Conservation (phyloP, 2,329 filamentous ascomycete species). For the Aspergillus sp. region DNA sequence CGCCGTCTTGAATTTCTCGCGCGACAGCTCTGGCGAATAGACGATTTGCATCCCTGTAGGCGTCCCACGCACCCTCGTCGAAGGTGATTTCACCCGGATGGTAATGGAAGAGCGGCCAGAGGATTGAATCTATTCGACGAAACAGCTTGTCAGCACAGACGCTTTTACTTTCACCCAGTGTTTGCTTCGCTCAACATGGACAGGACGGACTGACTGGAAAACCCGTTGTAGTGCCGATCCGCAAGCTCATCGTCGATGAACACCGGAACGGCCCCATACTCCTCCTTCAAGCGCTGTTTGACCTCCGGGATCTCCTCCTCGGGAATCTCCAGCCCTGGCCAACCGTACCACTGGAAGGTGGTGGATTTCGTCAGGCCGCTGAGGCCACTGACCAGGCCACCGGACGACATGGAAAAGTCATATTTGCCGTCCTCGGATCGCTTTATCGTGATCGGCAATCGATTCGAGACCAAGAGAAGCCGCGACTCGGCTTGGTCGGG, state of each 20-base stretch:
- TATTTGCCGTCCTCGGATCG: conserved; percentile 84
- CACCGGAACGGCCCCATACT: conserved; percentile 82
- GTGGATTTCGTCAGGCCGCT: conserved; percentile 87
- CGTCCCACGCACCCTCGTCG: conserved; percentile 87
- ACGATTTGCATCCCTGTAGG: conserved; percentile 86
- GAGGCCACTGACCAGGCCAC: conserved; percentile 85
- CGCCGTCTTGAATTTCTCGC: conserved; percentile 81
- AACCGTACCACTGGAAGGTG: conserved; percentile 97
- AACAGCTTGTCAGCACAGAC: conserved; percentile 7
- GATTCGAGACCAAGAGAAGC: conserved; percentile 84
- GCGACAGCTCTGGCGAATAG: conserved; percentile 83
- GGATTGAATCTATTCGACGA: conserved; percentile 64
- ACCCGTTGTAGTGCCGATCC: conserved; percentile 94
- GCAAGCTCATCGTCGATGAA: conserved; percentile 91
- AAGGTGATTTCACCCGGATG: conserved; percentile 98
- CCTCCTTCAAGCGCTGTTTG: conserved; percentile 68
- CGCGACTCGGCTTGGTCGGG: conserved; percentile 31
- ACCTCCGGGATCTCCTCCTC: conserved; percentile 69
- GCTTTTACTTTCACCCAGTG: neutral
- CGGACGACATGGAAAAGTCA: conserved; percentile 91
- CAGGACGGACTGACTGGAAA: conserved; percentile 61
- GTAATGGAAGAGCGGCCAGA: conserved; percentile 98
- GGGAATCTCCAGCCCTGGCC: conserved; percentile 88
- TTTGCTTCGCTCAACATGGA: too few relatives aligned
- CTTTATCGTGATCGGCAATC: conserved; percentile 93